A percentile compares a stretch with the other conserved stretches of the same genome.
phyloP scores from a whole-genome alignment of 176 grass and related monocot species.

The Pontederia paniculata region DNA sequence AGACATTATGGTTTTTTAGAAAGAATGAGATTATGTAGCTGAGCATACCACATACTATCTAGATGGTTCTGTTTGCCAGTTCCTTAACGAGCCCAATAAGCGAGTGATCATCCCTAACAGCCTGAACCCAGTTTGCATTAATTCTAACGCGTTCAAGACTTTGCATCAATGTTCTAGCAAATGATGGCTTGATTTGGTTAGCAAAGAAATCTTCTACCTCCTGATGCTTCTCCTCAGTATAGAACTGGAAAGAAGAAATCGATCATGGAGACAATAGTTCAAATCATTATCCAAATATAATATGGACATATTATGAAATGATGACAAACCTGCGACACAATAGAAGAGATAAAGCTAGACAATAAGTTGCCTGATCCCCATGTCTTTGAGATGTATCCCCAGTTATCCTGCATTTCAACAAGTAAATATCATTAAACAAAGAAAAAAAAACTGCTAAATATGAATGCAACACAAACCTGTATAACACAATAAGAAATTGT shows the following conservation, averaged over 20 bases:
- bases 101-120: conserved; percentile 34
- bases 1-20: no score
- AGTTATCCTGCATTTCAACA: conserved; percentile 34
- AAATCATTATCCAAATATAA: neutral
- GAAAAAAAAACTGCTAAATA: conserved; percentile 1
- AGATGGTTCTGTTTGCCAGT: conserved; percentile 4
- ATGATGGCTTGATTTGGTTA: conserved; percentile 33
- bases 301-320: neutral
- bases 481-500: neutral
- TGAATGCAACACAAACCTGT: neutral
- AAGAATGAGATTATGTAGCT: no score
- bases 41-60: no score
- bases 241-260: conserved; percentile 31
- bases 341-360: conserved; percentile 21
- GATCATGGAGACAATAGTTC: neutral
- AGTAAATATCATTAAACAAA: neutral
- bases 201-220: conserved; percentile 61
- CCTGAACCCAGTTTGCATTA: conserved; percentile 43
- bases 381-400: conserved; percentile 56
- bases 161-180: conserved; percentile 59
- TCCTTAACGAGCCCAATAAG: conserved; percentile 41
- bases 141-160: conserved; percentile 51
- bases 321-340: conserved; percentile 31
- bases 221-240: conserved; percentile 40
- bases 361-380: conserved; percentile 26